Percentiles rank a stretch among this genome's conserved stretches.
phyloP scores from a whole-genome alignment of 306 rosid genomes.

The Medicago arabica region DNA sequence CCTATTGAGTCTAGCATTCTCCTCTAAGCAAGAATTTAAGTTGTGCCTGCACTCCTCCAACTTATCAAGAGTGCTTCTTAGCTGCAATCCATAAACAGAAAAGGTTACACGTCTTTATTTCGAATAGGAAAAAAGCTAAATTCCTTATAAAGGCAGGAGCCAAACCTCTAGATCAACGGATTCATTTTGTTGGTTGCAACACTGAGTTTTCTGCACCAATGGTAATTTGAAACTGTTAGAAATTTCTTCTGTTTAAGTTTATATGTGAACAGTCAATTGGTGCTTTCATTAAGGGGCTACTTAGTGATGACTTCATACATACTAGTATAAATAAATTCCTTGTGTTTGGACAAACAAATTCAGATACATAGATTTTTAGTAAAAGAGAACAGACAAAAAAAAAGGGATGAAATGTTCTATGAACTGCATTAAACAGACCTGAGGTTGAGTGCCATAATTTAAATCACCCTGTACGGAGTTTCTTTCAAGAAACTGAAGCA shows the following conservation, averaged over 20 bases:
- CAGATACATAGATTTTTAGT: neutral
- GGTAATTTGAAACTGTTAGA: slow-evolving; percentile 35
- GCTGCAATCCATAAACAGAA: slow-evolving; percentile 56
- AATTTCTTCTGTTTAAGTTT: neutral
- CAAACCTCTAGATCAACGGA: slow-evolving; percentile 58
- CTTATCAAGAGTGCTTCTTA: slow-evolving; percentile 60
- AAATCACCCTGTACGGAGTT: slow-evolving; percentile 49
- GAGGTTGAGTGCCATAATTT: slow-evolving; percentile 52
- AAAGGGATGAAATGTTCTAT: slow-evolving; percentile 21
- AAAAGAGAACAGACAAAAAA: slow-evolving; percentile 11
- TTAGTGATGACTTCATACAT: slow-evolving; percentile 4
- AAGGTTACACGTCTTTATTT: slow-evolving; percentile 39
- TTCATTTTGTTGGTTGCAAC: slow-evolving; percentile 50
- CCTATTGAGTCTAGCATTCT: slow-evolving; percentile 86
- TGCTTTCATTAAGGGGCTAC: neutral
- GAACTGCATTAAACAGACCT: slow-evolving; percentile 58
- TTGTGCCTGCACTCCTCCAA: slow-evolving; percentile 74
- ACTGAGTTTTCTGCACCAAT: slow-evolving; percentile 51
- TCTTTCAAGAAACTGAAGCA: slow-evolving; percentile 78
- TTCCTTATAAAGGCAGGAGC: slow-evolving; percentile 33
- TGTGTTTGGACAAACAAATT: slow-evolving; percentile 28
- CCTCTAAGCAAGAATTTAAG: slow-evolving; percentile 81
- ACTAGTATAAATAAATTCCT: slow-evolving; percentile 32
- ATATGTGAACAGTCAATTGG: slow-evolving; percentile 15
- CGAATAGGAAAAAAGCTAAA: slow-evolving; percentile 1